These are phyloP conservation scores for Gynochthodes officinalis DNA, from an alignment of 257 asterid genomes.

Conservation along the genomic window DNA sequence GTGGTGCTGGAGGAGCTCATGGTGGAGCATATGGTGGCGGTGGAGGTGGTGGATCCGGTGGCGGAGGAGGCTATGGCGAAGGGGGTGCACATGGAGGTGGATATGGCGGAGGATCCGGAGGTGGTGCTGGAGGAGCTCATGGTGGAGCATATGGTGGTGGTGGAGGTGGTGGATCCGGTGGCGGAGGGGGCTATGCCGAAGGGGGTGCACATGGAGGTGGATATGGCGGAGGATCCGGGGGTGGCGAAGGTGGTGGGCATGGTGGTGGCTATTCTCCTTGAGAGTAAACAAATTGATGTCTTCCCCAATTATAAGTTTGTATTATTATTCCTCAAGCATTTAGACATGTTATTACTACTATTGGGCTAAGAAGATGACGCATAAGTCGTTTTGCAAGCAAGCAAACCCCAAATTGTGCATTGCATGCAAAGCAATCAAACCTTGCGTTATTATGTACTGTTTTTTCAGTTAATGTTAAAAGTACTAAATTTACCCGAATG, in stretches of 20 bases:
- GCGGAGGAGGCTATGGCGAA: slow-evolving; percentile 46
- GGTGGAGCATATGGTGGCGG: slow-evolving; percentile 55
- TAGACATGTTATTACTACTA: not conserved
- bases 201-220: slow-evolving; percentile 41
- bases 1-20: slow-evolving; percentile 41
- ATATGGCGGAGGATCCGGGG: slow-evolving; percentile 38
- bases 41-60: slow-evolving; percentile 52
- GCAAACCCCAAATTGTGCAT: not conserved
- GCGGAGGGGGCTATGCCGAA: slow-evolving; percentile 44
- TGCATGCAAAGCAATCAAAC: not conserved
- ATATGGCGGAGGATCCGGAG: slow-evolving; percentile 41
- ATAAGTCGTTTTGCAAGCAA: slow-evolving; percentile 2
- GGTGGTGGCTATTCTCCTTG: slow-evolving; percentile 42
- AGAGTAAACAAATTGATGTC: not conserved
- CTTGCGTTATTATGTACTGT: slow-evolving; percentile 1
- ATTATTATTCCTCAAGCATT: not conserved
- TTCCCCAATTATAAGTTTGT: not conserved
- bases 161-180: slow-evolving; percentile 49
- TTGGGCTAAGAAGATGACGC: not conserved
- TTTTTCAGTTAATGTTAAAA: not conserved
- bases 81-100: slow-evolving; percentile 44
- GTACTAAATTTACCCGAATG: too few relatives aligned
- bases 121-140: slow-evolving; percentile 41
- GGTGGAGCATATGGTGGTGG: slow-evolving; percentile 52
- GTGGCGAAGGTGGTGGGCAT: slow-evolving; percentile 38